Base-by-base conservation (phyloP, 2,329 filamentous ascomycete species). In the Aspergillus melleus region DNA sequence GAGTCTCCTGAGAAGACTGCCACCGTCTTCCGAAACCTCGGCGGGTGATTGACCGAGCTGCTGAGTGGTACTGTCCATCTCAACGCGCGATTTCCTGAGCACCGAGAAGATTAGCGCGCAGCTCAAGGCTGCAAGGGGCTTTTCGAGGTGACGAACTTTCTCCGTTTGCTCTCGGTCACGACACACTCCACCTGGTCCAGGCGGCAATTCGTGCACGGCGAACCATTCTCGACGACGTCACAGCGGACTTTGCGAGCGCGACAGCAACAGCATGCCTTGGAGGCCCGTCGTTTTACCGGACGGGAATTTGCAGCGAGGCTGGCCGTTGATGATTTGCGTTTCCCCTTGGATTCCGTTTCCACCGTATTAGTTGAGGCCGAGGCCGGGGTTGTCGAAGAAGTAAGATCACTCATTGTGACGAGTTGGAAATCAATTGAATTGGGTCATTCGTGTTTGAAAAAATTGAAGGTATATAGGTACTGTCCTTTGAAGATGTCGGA, bases 161-260 rank as follows among this genome's bases (percentile, higher is more conserved):
- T 89, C 70, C 92, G 87, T 68, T 92, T 91, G 80, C 90, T 94
- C 76, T 96, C 88, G 65, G 89, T 88, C 24, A 91, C 87, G 57
- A 89, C 70, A 64, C 80, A 83, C 64, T 79, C 76, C 50, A 82
- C 80, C 63, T 80, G 79, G 60, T 82, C 80, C 66, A 81, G 68
- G 22, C 90, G 84, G 78, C 92, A 96, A 76, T 96, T 96, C 58
- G 90, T 92, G 76, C 92, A 96, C 1, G 92, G 92, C 49, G 89
- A 89, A 52, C 90, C 89, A 75, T 87, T 86, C 76, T 96, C 92
- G 60, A 95, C 92, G 58, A 96, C 92, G 79, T 97, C 93, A 80
- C 93, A 97, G 59, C 93, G 87, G 47, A 97, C 93, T 76, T 97
- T 97, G 72, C 93, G 88, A 59, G 90, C 88, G 69, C 93, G 86